Evolutionary conservation across 805 yeast genomes (phyloP).

Genomic region (Schwanniomyces occidentalis): DNA sequence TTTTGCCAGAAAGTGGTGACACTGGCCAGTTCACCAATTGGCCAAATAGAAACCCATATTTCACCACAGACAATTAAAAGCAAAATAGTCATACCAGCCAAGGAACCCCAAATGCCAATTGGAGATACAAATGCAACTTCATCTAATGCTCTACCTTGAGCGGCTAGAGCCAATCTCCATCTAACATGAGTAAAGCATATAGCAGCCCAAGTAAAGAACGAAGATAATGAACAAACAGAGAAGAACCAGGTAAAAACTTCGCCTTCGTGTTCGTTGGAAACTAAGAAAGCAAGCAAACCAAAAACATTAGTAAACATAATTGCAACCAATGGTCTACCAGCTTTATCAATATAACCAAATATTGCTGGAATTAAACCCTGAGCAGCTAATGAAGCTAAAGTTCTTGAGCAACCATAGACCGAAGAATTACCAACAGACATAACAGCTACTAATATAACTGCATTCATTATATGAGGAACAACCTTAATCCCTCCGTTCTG

Average conservation of each 20-base stretch:
- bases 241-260: constrained; percentile 42
- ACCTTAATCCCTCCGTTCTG: constrained; percentile 60
- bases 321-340: constrained; percentile 44
- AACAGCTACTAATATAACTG: constrained; percentile 70
- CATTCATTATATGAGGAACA: constrained; percentile 72
- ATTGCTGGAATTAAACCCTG: constrained; percentile 66
- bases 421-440: constrained; percentile 78
- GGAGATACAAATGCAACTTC: constrained; percentile 37
- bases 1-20: constrained; percentile 49
- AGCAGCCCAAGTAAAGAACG: constrained; percentile 42
- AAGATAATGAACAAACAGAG: constrained; percentile 41
- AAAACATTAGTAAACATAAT: constrained; percentile 30
- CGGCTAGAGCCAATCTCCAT: constrained; percentile 38
- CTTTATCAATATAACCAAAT: constrained; percentile 40
- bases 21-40: constrained; percentile 27
- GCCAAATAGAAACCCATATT: constrained; percentile 42
- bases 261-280: constrained; percentile 29
- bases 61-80: constrained; percentile 35
- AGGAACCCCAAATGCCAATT: constrained; percentile 38
- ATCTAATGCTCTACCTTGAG: constrained; percentile 32
- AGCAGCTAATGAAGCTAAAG: constrained; percentile 65
- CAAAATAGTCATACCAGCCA: constrained; percentile 31
- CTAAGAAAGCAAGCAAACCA: constrained; percentile 42
- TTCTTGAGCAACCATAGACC: constrained; percentile 71
- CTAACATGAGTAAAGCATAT: constrained; percentile 42